Evolutionary conservation across 495 filamentous ascomycete species (phyloP).

Genomic region (Penicillium arizonense): DNA sequence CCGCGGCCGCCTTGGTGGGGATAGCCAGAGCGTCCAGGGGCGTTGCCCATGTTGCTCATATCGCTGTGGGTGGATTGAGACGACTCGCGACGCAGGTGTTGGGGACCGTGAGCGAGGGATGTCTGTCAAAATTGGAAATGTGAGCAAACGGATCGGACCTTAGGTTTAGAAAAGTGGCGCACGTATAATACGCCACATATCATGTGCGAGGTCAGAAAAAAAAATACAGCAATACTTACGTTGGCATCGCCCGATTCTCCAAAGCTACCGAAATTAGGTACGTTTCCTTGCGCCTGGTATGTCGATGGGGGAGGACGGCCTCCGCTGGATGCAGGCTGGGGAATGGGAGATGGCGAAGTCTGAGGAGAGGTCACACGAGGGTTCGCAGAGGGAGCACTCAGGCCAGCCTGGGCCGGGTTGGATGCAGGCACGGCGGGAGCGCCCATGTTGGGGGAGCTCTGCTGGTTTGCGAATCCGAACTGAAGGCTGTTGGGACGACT

Average conservation of each 20-base stretch:
- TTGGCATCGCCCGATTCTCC: slow-evolving; percentile 62
- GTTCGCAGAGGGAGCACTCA: slow-evolving; percentile 64
- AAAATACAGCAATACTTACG: slow-evolving; percentile 53
- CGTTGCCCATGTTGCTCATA: slow-evolving; percentile 57
- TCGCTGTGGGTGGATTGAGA: slow-evolving; percentile 79
- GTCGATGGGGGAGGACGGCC: slow-evolving; percentile 73
- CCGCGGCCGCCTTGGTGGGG: slow-evolving; percentile 62
- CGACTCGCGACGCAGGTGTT: slow-evolving; percentile 80
- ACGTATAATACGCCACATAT: slow-evolving; percentile 2
- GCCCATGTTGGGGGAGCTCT: slow-evolving; percentile 64
- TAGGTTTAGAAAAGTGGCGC: slow-evolving; percentile 3
- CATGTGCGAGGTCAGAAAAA: slow-evolving; percentile 8
- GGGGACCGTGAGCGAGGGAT: slow-evolving; percentile 57
- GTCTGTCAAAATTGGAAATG: slow-evolving; percentile 56
- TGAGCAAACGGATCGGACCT: slow-evolving; percentile 28
- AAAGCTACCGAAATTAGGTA: slow-evolving; percentile 79
- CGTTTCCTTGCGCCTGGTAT: slow-evolving; percentile 60
- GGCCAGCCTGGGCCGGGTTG: slow-evolving; percentile 45
- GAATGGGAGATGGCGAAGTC: slow-evolving; percentile 84
- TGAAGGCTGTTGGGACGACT: slow-evolving; percentile 63
- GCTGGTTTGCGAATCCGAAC: slow-evolving; percentile 71
- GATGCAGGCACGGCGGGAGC: slow-evolving; percentile 44
- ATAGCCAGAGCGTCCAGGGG: slow-evolving; percentile 53
- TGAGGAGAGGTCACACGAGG: slow-evolving; percentile 68
- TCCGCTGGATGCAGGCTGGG: slow-evolving; percentile 80